A percentile compares a stretch with the other conserved stretches of the same genome.
phyloP scores from a whole-genome alignment of 805 yeast genomes.

The Lachancea sp. region DNA sequence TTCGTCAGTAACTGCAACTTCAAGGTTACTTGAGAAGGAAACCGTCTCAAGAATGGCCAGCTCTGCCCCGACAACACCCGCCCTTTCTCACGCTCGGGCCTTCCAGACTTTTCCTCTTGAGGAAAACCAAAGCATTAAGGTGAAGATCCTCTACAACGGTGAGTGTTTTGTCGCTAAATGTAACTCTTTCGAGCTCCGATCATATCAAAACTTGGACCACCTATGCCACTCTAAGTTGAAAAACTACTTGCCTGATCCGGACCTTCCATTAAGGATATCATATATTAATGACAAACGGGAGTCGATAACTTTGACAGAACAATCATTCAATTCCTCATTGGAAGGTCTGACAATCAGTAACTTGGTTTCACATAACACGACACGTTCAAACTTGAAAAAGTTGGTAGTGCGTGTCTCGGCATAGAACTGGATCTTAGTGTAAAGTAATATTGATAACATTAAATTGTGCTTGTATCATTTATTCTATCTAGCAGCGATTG shows the following conservation, averaged over 20 bases:
- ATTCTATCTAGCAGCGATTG: slow-evolving; percentile 2
- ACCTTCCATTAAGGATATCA: slow-evolving; percentile 3
- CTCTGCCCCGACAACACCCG: slow-evolving; percentile 7
- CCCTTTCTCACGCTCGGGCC: neutral
- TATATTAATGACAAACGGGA: slow-evolving; percentile 4
- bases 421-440: neutral
- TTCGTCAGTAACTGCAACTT: neutral
- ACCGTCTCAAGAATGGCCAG: neutral
- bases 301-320: neutral
- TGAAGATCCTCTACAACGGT: slow-evolving; percentile 18
- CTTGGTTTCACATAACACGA: neutral
- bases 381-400: neutral
- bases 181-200: slow-evolving; percentile 10
- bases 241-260: slow-evolving; percentile 1
- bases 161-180: slow-evolving; percentile 23
- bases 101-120: neutral
- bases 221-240: slow-evolving; percentile 7
- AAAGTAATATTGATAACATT: neutral
- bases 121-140: slow-evolving; percentile 11
- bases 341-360: neutral
- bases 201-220: slow-evolving; percentile 12
- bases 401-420: slow-evolving; percentile 3
- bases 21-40: neutral
- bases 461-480: neutral
- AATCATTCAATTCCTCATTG: neutral